These are phyloP conservation scores for Drosera capensis DNA, from an alignment of 148 eudicot species.

Conservation along the genomic window DNA sequence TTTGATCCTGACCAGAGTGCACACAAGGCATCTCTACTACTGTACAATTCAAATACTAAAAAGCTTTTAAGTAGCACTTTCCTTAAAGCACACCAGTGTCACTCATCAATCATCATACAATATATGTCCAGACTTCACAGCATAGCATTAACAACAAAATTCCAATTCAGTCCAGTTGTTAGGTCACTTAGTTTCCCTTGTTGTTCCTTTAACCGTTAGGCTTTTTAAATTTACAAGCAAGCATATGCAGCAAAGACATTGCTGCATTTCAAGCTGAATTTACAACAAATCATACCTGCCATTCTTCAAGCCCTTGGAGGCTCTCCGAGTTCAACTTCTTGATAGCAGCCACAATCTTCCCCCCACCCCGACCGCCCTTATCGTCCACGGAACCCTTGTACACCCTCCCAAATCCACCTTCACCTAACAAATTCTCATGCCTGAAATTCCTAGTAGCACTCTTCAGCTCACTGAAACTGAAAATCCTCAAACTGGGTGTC, in stretches of 20 bases:
- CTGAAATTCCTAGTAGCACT: constrained; percentile 48
- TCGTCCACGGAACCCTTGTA: constrained; percentile 70
- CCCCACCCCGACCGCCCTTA: constrained; percentile 19
- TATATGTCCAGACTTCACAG: too few relatives aligned
- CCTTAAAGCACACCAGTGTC: too few relatives aligned
- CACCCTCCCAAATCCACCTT: constrained; percentile 76
- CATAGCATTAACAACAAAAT: too few relatives aligned
- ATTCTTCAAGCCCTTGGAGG: constrained; percentile 59
- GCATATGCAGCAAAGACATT: background rate
- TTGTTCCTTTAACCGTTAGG: background rate
- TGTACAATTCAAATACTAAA: too few relatives aligned
- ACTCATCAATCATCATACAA: too few relatives aligned
- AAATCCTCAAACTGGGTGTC: constrained; percentile 37
- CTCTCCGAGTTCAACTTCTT: constrained; percentile 65
- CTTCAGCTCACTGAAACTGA: constrained; percentile 48
- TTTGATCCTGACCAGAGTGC: too few relatives aligned
- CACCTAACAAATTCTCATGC: constrained; percentile 41
- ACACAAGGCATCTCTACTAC: too few relatives aligned
- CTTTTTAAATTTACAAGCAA: background rate
- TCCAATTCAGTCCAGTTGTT: too few relatives aligned
- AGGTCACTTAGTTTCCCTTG: too few relatives aligned
- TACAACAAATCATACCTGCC: constrained; percentile 34
- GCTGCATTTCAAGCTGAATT: background rate
- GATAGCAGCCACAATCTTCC: constrained; percentile 58
- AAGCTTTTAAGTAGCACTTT: too few relatives aligned